These are phyloP conservation scores for Psophocarpus tetragonolobus DNA, from an alignment of 306 rosid genomes.

Conservation along the genomic window DNA sequence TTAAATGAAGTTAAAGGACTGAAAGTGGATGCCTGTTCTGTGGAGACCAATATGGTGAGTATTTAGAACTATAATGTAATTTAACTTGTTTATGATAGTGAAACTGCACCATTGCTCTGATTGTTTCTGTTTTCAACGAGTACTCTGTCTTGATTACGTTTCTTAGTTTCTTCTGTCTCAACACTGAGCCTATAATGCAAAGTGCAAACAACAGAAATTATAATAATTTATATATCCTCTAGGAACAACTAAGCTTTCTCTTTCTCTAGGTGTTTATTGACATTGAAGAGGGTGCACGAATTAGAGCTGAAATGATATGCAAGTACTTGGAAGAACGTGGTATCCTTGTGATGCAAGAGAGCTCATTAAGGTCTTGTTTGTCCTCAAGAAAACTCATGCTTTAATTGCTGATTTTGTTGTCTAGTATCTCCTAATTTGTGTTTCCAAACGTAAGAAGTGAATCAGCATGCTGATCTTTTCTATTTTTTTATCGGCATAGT, in stretches of 20 bases:
- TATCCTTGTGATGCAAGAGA: constrained; percentile 52
- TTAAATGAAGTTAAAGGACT: constrained; percentile 62
- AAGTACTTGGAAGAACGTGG: constrained; percentile 65
- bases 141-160: not conserved
- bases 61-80: not conserved
- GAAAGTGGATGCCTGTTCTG: constrained; percentile 48
- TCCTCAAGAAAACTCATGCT: constrained; percentile 1
- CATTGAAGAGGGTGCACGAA: constrained; percentile 51
- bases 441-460: not conserved
- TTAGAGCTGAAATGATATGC: constrained; percentile 53
- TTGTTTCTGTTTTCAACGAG: not conserved
- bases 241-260: not conserved
- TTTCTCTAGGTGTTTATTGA: constrained; percentile 58
- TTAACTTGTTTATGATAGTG: not conserved
- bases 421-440: not conserved
- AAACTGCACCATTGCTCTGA: constrained; percentile 16
- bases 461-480: not conserved
- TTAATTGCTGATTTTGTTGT: not conserved
- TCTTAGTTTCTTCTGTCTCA: not conserved
- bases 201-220: not conserved
- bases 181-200: not conserved
- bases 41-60: constrained; percentile 90
- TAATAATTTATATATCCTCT: not conserved
- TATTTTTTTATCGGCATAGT: not conserved
- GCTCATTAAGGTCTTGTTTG: constrained; percentile 61